Base-by-base conservation (phyloP, 2,329 filamentous ascomycete genomes). In the Neoarthrinium moseri region DNA sequence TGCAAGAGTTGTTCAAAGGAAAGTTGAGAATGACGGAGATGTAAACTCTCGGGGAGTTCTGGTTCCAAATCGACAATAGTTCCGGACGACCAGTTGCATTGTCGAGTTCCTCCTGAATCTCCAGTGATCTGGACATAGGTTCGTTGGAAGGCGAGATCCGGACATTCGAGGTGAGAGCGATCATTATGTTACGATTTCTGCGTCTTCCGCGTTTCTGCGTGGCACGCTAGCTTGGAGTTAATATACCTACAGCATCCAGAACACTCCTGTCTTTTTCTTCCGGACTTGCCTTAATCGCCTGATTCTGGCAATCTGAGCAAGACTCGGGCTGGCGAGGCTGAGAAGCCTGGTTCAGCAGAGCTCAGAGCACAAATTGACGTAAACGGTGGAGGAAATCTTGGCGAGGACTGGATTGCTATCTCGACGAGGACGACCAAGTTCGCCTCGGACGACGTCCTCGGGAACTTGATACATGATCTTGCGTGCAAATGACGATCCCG, bases 21-120 rank as follows among this genome's bases (percentile, higher is more conserved):
- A 65, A 65, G 46, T 59, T 62, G 17, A 65, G 57, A 17, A 62
- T 60, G 27, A 65, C 59, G 47, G 58, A 59, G 49, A 65, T 60
- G 48, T 64, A 64, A 26, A 60, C 61, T 7, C 62, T 58, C 40
- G 62, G 62, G 24, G 62, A 57, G 43, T 53, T 58, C 41, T 64
- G 62, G 40, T 65, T 65, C 56, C 61, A 65, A 27, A 64, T 56
- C 13, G 62, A 65, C 4, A 65, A 50, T 22, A 49, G 48, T 51
- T 62, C 61, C 46, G 56, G 48, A 40, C 39, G 27, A 20, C 48
- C 52, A 39, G 49, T 49, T 34, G 51, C 47, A 46, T 45, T 52
- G 43, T 52, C 50, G 22, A 22, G 21, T 23, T 46, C 33, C n/a
- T n/a, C n/a, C 33, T n/a, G 39, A 18, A 30, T 42, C 11, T 24